Evolutionary conservation across 2,329 filamentous ascomycete species (phyloP).

Genomic region (Colletotrichum lentis): DNA sequence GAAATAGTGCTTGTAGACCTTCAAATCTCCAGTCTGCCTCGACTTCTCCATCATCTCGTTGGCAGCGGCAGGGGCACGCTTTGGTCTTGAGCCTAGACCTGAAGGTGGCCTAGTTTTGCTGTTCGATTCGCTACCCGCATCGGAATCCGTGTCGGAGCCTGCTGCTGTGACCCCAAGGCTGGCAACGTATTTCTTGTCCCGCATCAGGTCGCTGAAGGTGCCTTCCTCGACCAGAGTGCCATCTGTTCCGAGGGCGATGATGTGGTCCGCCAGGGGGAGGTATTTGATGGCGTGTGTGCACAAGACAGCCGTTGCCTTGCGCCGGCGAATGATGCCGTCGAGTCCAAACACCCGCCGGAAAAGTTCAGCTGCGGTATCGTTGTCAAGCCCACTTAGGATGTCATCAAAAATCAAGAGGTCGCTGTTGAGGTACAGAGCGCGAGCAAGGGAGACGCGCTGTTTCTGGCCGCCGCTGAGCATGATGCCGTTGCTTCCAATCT

Average conservation of each 20-base stretch:
- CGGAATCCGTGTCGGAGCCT: conserved; percentile 35
- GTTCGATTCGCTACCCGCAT: not conserved
- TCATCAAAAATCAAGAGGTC: conserved; percentile 47
- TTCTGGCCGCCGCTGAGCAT: conserved; percentile 49
- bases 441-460: conserved; percentile 43
- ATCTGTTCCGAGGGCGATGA: conserved; percentile 55
- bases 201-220: conserved; percentile 47
- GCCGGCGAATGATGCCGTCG: conserved; percentile 41
- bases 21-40: conserved; percentile 37
- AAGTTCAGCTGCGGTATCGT: conserved; percentile 48
- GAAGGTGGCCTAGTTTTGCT: not conserved
- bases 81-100: not conserved
- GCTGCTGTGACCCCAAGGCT: conserved; percentile 42
- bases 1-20: conserved; percentile 42
- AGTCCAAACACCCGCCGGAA: conserved; percentile 47
- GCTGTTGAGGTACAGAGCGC: conserved; percentile 41
- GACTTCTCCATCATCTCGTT: conserved; percentile 32
- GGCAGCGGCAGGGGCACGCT: conserved; percentile 10
- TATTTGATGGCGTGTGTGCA: conserved; percentile 47
- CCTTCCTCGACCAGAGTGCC: conserved; percentile 55
- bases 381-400: conserved; percentile 47
- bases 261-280: conserved; percentile 53
- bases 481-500: conserved; percentile 47
- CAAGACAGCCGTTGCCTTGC: conserved; percentile 25
- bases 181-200: conserved; percentile 46